These are phyloP conservation scores for Acer campestre DNA, from an alignment of 345 rosid species.

Conservation along the genomic window DNA sequence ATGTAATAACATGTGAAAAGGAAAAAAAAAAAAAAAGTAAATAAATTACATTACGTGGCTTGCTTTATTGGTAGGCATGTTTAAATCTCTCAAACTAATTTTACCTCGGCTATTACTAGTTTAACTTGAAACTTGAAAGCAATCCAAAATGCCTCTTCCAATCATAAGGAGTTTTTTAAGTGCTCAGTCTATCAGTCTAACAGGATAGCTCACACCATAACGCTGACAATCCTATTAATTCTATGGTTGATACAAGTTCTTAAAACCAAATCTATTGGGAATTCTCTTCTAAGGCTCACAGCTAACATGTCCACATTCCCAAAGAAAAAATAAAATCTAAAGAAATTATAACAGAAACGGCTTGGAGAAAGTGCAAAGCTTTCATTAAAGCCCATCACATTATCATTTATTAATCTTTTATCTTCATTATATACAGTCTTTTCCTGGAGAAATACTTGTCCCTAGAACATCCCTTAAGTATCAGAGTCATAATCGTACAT, in stretches of 20 bases:
- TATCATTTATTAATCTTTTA: background rate
- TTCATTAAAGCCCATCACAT: background rate
- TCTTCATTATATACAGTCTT: background rate
- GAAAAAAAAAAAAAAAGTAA: background rate
- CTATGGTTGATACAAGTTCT: background rate
- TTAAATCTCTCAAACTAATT: background rate
- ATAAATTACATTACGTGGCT: background rate
- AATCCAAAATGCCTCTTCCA: too few relatives aligned
- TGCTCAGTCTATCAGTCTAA: background rate
- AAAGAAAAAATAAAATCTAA: background rate
- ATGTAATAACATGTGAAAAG: background rate
- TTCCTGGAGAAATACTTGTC: background rate
- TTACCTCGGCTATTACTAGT: too few relatives aligned
- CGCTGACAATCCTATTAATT: background rate
- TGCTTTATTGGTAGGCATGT: background rate
- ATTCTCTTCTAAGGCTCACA: background rate
- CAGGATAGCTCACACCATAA: background rate
- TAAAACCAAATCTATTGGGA: background rate
- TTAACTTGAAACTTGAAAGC: too few relatives aligned
- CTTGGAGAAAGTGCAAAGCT: background rate
- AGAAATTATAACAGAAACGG: background rate
- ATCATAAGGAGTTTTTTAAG: background rate
- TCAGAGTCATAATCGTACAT: background rate
- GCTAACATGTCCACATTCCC: background rate
- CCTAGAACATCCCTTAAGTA: background rate